Conservation (phyloP, 2,329 filamentous ascomycete genomes). For the Nothomitra cinnamomea region DNA sequence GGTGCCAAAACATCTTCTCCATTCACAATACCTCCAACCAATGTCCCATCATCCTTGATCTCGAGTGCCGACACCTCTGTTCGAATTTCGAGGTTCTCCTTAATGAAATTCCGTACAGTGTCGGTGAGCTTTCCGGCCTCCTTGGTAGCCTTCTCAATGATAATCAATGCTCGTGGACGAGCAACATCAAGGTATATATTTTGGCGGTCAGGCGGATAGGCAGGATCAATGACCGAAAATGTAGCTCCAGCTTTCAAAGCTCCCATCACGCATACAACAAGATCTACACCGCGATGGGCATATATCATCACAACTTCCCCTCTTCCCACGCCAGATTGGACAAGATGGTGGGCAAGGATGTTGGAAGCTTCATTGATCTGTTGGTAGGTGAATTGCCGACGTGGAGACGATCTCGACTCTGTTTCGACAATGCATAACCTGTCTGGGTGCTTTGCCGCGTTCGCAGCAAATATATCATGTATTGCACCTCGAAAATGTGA, state of each 20-base stretch:
- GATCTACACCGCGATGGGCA: conserved; percentile 64
- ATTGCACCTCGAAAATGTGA: conserved; percentile 48
- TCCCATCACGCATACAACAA: conserved; percentile 70
- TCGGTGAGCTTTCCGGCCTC: conserved; percentile 48
- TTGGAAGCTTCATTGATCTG: conserved; percentile 81
- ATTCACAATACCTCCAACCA: conserved; percentile 50
- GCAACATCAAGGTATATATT: conserved; percentile 72
- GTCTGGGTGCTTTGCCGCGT: conserved; percentile 53
- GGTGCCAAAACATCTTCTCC: conserved; percentile 50
- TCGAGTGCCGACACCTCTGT: conserved; percentile 58
- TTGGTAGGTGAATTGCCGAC: conserved; percentile 60
- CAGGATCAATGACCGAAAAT: conserved; percentile 56
- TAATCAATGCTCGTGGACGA: conserved; percentile 52
- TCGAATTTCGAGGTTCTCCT: conserved; percentile 53
- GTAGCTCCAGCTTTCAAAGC: conserved; percentile 45
- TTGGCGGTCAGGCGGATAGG: conserved; percentile 66
- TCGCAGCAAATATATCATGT: conserved; percentile 49
- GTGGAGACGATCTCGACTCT: conserved; percentile 29
- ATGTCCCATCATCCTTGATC: conserved; percentile 50
- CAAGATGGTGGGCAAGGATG: conserved; percentile 60
- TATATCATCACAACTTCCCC: conserved; percentile 92
- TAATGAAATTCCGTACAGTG: conserved; percentile 49
- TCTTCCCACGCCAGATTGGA: conserved; percentile 51
- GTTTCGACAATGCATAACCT: conserved; percentile 53
- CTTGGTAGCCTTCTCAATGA: conserved; percentile 53